These are phyloP conservation scores for Aphanomyces euteiches DNA, from an alignment of 352 stramenopile species.

Conservation along the genomic window DNA sequence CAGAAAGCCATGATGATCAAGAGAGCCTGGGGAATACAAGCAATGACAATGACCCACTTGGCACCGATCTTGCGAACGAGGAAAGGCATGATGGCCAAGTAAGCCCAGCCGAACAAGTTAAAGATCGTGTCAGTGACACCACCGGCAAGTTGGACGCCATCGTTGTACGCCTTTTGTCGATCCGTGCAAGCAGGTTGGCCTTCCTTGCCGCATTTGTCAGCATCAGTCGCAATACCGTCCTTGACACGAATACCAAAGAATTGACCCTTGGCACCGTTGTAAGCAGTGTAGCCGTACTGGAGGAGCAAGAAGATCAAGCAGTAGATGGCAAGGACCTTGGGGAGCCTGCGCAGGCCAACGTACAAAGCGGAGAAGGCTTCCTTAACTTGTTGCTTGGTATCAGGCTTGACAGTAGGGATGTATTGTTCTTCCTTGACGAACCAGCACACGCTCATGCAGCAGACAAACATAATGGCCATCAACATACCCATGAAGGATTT, in stretches of 20 bases:
- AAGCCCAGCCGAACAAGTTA: conserved; percentile 44
- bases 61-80: conserved; percentile 49
- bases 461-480: conserved; percentile 40
- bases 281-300: conserved; percentile 58
- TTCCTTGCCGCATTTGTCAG: conserved; percentile 41
- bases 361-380: conserved; percentile 48
- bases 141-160: conserved; percentile 52
- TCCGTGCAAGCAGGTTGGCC: conserved; percentile 32
- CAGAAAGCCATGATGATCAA: conserved; percentile 58
- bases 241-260: conserved; percentile 64
- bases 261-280: conserved; percentile 64
- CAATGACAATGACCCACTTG: conserved; percentile 44
- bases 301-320: conserved; percentile 55
- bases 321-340: conserved; percentile 44
- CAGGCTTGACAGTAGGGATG: neutral
- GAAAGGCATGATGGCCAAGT: conserved; percentile 51
- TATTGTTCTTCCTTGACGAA: conserved; percentile 39
- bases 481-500: conserved; percentile 56
- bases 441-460: conserved; percentile 36
- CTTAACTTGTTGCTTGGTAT: neutral
- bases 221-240: conserved; percentile 40
- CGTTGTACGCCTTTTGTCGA: conserved; percentile 45
- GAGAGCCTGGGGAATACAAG: conserved; percentile 48
- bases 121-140: conserved; percentile 54
- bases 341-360: conserved; percentile 44